Evolutionary conservation across 1,139 yeast species (phyloP), one percentile per base, ranked within the genome.

Genomic region (Saccharomyces hybrid): DNA sequence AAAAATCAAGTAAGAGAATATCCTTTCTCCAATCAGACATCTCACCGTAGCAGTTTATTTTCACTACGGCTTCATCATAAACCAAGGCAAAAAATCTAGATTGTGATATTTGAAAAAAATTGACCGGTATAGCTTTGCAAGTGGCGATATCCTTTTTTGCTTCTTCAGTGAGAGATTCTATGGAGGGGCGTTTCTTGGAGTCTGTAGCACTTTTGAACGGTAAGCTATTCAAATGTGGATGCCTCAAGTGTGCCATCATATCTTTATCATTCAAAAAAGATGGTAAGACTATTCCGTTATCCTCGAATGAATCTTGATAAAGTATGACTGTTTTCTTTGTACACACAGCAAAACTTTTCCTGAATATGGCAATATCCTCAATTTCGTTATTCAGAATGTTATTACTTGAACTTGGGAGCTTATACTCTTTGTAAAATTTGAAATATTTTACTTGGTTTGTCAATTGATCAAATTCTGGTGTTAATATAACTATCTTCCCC

Each of bases 41-140:
- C 57, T 78, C 78, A 1, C 96, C 96, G 51, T 77, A 76, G 56
- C 81, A 80, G 67, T 86, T 85, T 56, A 85, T 78, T 59, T 84
- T 84, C 2, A 89, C 73, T 2, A 89, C 93, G 65, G 85, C 83
- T 55, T 84, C 84, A 56, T 80, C 85, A 70, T 87, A 89, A 44
- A 87, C 86, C 51, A 88, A 71, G 6, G 88, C 67, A 55, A 84
- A 81, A 51, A 79, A 81, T 53, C 79, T 76, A 47, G 81, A 28
- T 14, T 27, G 27, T n/a, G 46, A 81, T 68, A 52, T 83, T 75
- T 64, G 84, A 77, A 70, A 80, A 82, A 81, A 87, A 76, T 47
- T 85, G 82, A 71, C 84, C 66, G 48, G 95, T 86, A 58, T 76
- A 71, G 56, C 71, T 64, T 61, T 57, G 55, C 61, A 58, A 20